phyloP scores from a whole-genome alignment of 2,329 filamentous ascomycete genomes.

The Phialocephala sp. region DNA sequence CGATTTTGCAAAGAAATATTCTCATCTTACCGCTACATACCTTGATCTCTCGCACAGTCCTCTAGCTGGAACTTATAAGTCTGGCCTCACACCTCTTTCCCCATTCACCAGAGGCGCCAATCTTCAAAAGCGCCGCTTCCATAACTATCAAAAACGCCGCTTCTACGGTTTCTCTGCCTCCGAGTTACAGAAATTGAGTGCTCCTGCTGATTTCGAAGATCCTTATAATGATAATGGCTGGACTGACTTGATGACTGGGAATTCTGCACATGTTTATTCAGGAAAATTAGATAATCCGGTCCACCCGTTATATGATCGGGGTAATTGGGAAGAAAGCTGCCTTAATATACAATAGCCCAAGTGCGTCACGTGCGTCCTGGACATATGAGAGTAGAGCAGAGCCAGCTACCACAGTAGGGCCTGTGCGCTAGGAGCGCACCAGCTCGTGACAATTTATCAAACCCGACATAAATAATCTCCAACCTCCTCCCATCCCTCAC shows the following conservation, averaged over 20 bases:
- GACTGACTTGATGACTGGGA: background rate
- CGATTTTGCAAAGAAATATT: constrained; percentile 18
- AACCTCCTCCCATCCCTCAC: constrained; percentile 45
- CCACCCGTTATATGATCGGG: constrained; percentile 18
- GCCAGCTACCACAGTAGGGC: too few species aligned
- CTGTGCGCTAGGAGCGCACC: too few species aligned
- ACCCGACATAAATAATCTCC: constrained; percentile 11
- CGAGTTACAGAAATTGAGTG: constrained; percentile 8
- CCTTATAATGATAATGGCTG: background rate
- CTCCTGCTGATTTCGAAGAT: constrained; percentile 6
- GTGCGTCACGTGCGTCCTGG: too few species aligned
- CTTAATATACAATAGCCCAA: too few species aligned
- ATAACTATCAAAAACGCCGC: constrained; percentile 11
- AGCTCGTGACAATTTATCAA: background rate
- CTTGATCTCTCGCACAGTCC: constrained; percentile 7
- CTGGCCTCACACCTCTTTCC: constrained; percentile 16
- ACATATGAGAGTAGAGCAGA: constrained; percentile 16
- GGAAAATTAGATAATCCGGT: constrained; percentile 8
- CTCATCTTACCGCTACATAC: constrained; percentile 4
- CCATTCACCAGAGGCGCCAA: background rate
- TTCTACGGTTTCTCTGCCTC: constrained; percentile 7
- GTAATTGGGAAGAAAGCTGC: constrained; percentile 16
- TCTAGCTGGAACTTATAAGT: constrained; percentile 13
- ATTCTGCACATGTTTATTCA: background rate
- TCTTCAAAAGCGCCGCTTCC: constrained; percentile 10